Conservation (phyloP, 1,284 basidiomycete species). For the Trametes hirsuta region DNA sequence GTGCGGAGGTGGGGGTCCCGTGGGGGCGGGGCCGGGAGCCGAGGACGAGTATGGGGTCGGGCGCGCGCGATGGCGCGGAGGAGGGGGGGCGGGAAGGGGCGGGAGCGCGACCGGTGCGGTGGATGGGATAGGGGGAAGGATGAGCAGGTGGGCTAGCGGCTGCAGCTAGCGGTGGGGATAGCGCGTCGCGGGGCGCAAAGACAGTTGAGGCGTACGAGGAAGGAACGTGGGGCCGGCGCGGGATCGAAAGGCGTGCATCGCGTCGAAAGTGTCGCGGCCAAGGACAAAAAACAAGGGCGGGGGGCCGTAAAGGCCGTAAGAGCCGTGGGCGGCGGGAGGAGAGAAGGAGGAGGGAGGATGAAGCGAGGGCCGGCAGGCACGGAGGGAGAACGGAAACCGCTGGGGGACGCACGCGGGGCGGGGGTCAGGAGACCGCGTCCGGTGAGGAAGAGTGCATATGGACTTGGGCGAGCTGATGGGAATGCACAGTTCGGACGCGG, state of each 20-base stretch:
- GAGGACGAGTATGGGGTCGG: too few relatives aligned
- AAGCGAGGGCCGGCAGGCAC: background rate
- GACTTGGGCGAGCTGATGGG: background rate
- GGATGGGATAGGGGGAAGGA: background rate
- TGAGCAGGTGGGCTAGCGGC: background rate
- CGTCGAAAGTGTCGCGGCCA: too few relatives aligned
- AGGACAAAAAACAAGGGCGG: too few relatives aligned
- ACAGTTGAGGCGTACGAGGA: background rate
- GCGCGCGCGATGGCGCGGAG: too few relatives aligned
- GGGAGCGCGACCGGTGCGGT: background rate
- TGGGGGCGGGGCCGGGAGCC: too few relatives aligned
- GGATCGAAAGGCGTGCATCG: too few relatives aligned
- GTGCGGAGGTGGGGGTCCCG: too few relatives aligned
- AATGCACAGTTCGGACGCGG: background rate
- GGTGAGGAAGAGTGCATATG: background rate
- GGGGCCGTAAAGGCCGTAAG: too few relatives aligned
- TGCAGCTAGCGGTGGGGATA: too few relatives aligned
- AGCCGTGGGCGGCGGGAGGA: background rate
- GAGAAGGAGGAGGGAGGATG: background rate
- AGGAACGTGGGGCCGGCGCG: too few relatives aligned
- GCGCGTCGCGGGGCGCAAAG: background rate
- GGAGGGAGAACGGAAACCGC: background rate
- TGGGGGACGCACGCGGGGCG: background rate
- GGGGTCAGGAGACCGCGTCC: constrained; percentile 10
- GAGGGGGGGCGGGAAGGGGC: too few relatives aligned